Evolutionary conservation across 2,329 filamentous ascomycete species (phyloP).

Genomic region (Apiospora sp.): DNA sequence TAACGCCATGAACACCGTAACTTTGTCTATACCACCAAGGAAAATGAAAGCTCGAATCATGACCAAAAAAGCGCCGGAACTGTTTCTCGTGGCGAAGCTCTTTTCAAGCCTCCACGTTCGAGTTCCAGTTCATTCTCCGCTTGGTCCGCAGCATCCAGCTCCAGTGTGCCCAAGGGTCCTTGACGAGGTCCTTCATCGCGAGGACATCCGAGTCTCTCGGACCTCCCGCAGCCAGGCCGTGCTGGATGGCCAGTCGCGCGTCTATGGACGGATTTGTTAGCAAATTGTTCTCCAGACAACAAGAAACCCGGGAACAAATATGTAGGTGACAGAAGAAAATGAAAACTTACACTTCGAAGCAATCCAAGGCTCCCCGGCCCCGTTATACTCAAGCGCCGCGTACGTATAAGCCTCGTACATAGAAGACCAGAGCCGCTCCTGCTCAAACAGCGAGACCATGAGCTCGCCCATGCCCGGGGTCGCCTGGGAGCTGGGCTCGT

Average conservation of each 20-base stretch:
- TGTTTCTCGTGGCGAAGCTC: background rate
- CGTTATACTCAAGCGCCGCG: slow-evolving; percentile 50
- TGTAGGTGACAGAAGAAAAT: background rate
- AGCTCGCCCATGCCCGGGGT: slow-evolving; percentile 49
- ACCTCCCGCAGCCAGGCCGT: slow-evolving; percentile 43
- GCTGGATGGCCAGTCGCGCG: slow-evolving; percentile 48
- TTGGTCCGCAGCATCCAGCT: slow-evolving; percentile 48
- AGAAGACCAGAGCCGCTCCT: slow-evolving; percentile 47
- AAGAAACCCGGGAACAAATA: no score
- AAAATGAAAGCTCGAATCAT: background rate
- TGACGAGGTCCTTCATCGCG: slow-evolving; percentile 45
- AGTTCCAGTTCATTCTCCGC: slow-evolving; percentile 43
- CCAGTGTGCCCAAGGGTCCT: slow-evolving; percentile 49
- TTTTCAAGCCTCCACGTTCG: slow-evolving; percentile 17
- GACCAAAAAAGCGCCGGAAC: background rate
- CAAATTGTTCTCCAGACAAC: no score
- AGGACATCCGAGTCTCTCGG: slow-evolving; percentile 41
- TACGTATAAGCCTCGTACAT: slow-evolving; percentile 47
- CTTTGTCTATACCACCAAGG: background rate
- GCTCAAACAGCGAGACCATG: slow-evolving; percentile 48
- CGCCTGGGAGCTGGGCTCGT: slow-evolving; percentile 39
- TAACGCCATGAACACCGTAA: slow-evolving; percentile 6
- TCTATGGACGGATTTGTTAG: no score
- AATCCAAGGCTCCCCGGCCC: slow-evolving; percentile 48
- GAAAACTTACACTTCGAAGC: slow-evolving; percentile 43